A percentile compares a stretch with the other conserved stretches of the same genome.
These are phyloP conservation scores for Straminergon stramineum DNA, from an alignment of 225 moss, liverwort and hornwort genomes.

Conservation along the genomic window DNA sequence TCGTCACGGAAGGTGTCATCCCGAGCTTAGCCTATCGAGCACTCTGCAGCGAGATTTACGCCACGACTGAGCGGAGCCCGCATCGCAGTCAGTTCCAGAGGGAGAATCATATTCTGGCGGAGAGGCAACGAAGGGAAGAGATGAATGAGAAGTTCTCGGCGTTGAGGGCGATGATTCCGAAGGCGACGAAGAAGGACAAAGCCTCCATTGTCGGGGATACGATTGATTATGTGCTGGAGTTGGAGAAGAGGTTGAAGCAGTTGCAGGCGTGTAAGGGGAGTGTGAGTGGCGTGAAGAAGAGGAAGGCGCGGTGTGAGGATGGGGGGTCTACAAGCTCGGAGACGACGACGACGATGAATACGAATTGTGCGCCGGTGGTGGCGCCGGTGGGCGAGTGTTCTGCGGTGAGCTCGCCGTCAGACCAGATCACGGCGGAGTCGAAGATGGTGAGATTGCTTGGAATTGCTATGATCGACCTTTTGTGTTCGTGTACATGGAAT, in stretches of 20 bases:
- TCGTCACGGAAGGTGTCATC: slow-evolving; percentile 6
- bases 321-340: slow-evolving; percentile 2
- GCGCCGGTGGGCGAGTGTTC: not conserved
- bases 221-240: slow-evolving; percentile 85
- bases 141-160: slow-evolving; percentile 98
- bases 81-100: slow-evolving; percentile 94
- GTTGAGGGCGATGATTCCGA: slow-evolving; percentile 89
- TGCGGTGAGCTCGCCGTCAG: slow-evolving; percentile 32
- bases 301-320: not conserved
- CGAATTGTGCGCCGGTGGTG: not conserved
- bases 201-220: slow-evolving; percentile 97
- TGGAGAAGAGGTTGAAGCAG: slow-evolving; percentile 92
- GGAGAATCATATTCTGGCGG: slow-evolving; percentile 94
- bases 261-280: slow-evolving; percentile 66
- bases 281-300: not conserved
- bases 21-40: slow-evolving; percentile 62
- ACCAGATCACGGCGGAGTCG: slow-evolving; percentile 26
- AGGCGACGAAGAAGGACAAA: slow-evolving; percentile 98
- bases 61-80: slow-evolving; percentile 65
- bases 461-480: not conserved
- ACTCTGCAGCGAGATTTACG: slow-evolving; percentile 68
- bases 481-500: not conserved
- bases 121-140: slow-evolving; percentile 88
- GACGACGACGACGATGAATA: not conserved
- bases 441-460: slow-evolving; percentile 9